A percentile compares a stretch with the other conserved stretches of the same genome.
Conservation (phyloP, 352 stramenopile genomes). For the Pythium volutum region DNA sequence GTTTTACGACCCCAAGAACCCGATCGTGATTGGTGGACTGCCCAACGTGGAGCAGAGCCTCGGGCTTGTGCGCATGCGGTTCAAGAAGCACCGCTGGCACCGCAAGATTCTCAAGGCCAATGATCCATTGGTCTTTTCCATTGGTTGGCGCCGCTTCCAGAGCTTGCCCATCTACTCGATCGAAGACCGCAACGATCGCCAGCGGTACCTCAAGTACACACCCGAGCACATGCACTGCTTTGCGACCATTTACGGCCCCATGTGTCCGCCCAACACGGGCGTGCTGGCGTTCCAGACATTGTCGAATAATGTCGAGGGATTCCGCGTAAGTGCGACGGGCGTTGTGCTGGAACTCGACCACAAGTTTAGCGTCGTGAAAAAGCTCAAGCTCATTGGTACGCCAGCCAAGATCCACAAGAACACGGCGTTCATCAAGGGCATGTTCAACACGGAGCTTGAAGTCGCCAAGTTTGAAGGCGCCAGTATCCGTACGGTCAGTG, state of each 20-base stretch:
- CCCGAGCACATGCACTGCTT: constrained; percentile 99
- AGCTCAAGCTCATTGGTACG: constrained; percentile 99
- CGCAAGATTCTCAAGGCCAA: constrained; percentile 98
- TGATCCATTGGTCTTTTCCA: constrained; percentile 97
- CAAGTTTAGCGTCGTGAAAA: constrained; percentile 99
- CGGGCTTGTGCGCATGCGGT: constrained; percentile 94
- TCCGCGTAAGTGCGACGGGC: constrained; percentile 97
- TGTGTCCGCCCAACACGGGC: constrained; percentile 96
- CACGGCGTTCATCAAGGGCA: constrained; percentile 97
- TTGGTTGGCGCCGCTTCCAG: constrained; percentile 99
- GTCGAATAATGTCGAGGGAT: constrained; percentile 89
- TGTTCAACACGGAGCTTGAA: constrained; percentile 96
- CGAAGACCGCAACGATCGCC: constrained; percentile 97
- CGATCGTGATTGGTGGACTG: constrained; percentile 92
- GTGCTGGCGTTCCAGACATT: constrained; percentile 97
- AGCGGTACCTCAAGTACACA: constrained; percentile 98
- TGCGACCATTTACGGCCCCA: constrained; percentile 96
- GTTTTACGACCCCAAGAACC: constrained; percentile 90
- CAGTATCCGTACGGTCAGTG: constrained; percentile 97
- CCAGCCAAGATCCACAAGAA: constrained; percentile 99
- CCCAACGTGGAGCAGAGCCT: constrained; percentile 94
- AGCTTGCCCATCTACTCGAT: constrained; percentile 98
- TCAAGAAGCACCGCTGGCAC: constrained; percentile 99
- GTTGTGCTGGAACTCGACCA: constrained; percentile 97
- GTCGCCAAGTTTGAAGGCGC: constrained; percentile 98